Evolutionary conservation across 768 basidiomycete genomes (phyloP).

Genomic region (Clitopilus passeckerianus): DNA sequence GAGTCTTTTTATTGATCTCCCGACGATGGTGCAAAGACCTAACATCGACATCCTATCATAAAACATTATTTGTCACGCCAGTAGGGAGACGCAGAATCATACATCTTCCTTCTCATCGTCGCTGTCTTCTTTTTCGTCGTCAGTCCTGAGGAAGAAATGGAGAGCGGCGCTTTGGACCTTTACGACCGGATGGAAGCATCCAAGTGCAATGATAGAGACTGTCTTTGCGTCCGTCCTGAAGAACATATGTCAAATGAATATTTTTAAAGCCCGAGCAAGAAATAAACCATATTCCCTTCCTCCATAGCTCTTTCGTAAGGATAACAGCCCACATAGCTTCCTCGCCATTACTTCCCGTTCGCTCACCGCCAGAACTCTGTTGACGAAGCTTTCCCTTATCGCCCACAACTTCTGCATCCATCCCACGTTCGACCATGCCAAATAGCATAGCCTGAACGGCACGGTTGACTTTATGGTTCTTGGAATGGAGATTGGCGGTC

Average conservation of each 20-base stretch:
- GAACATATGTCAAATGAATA: too few species aligned
- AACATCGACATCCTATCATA: slow-evolving; percentile 54
- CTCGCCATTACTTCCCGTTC: slow-evolving; percentile 48
- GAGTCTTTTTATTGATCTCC: slow-evolving; percentile 92
- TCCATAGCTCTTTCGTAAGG: slow-evolving; percentile 91
- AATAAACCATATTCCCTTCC: slow-evolving; percentile 80
- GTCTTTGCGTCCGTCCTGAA: slow-evolving; percentile 85
- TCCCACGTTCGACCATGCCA: slow-evolving; percentile 91
- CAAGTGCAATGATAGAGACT: slow-evolving; percentile 86
- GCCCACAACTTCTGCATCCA: slow-evolving; percentile 75
- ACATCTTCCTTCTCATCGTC: slow-evolving; percentile 68
- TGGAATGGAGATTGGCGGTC: slow-evolving; percentile 81
- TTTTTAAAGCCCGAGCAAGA: too few species aligned
- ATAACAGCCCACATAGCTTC: slow-evolving; percentile 99
- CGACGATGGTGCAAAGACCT: slow-evolving; percentile 77
- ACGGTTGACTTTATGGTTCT: slow-evolving; percentile 94
- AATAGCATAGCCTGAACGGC: slow-evolving; percentile 96
- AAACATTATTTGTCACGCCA: slow-evolving; percentile 5
- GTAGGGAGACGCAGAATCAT: slow-evolving; percentile 4
- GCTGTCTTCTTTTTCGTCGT: slow-evolving; percentile 69
- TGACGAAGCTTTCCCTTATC: slow-evolving; percentile 76
- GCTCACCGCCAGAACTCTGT: slow-evolving; percentile 24
- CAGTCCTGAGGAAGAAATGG: slow-evolving; percentile 94
- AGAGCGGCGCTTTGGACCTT: slow-evolving; percentile 94
- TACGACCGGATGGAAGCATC: slow-evolving; percentile 87